Evolutionary conservation across 108 stramenopile genomes (phyloP).

Genomic region (Mediolabrus comicus): DNA sequence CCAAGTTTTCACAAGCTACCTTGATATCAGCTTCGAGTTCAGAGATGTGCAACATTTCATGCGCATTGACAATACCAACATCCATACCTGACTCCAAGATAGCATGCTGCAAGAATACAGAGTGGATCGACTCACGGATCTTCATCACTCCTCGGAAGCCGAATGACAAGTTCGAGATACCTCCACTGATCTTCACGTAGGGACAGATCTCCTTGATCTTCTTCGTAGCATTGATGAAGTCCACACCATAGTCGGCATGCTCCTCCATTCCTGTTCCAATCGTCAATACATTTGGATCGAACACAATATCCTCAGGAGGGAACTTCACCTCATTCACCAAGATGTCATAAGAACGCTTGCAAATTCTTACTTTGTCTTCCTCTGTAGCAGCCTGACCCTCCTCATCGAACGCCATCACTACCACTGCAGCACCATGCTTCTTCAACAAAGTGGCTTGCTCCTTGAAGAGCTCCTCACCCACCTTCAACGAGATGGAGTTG

Average conservation of each 20-base stretch:
- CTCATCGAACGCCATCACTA: constrained; percentile 99
- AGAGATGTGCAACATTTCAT: constrained; percentile 84
- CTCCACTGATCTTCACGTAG: constrained; percentile 96
- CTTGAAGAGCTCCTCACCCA: constrained; percentile 96
- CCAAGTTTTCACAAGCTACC: constrained; percentile 83
- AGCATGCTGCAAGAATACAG: constrained; percentile 96
- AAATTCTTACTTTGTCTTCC: constrained; percentile 96
- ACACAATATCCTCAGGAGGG: constrained; percentile 99
- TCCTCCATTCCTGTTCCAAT: constrained; percentile 99
- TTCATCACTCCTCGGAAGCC: constrained; percentile 96
- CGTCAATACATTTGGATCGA: constrained; percentile 99
- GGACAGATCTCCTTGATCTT: constrained; percentile 97
- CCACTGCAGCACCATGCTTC: constrained; percentile 97
- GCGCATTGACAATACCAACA: constrained; percentile 99
- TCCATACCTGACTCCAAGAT: constrained; percentile 97
- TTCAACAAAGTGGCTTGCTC: constrained; percentile 93
- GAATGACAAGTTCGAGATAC: constrained; percentile 98
- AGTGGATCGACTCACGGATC: constrained; percentile 98
- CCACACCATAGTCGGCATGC: constrained; percentile 96
- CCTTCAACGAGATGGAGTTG: constrained; percentile 98
- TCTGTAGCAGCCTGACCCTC: constrained; percentile 97
- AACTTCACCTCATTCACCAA: constrained; percentile 93
- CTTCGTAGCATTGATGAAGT: constrained; percentile 95
- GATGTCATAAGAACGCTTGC: constrained; percentile 99
- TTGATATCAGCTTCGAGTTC: constrained; percentile 89